Evolutionary conservation across 2,329 filamentous ascomycete genomes (phyloP).

Genomic region (Leptographium galeiforme): DNA sequence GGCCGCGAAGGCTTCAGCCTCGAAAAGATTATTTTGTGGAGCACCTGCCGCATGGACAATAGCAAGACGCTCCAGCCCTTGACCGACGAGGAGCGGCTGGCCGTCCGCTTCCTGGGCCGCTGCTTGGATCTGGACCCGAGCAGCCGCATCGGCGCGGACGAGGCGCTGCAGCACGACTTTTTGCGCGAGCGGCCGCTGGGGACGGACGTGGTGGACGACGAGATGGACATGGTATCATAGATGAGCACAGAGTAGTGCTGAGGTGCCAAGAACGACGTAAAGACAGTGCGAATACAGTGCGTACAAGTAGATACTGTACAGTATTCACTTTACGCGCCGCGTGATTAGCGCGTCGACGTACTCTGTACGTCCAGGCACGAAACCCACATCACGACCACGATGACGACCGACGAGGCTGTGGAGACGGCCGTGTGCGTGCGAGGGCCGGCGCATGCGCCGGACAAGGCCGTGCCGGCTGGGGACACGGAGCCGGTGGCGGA

Average conservation of each 20-base stretch:
- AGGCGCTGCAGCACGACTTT: conserved; percentile 64
- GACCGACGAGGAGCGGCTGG: conserved; percentile 54
- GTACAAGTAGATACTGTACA: not conserved
- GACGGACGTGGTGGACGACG: conserved; percentile 18
- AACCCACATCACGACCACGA: not conserved
- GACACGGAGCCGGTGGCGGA: not conserved
- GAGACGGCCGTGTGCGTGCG: not conserved
- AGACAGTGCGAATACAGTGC: not conserved
- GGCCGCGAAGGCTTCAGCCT: conserved; percentile 73
- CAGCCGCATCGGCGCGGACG: conserved; percentile 59
- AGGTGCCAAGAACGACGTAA: not conserved
- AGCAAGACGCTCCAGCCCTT: conserved; percentile 31
- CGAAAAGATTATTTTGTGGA: conserved; percentile 93
- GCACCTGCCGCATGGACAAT: conserved; percentile 54
- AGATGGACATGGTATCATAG: conserved; percentile 35
- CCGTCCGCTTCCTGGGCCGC: conserved; percentile 55
- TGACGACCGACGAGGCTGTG: not conserved
- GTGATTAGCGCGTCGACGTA: not conserved
- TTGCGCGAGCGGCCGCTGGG: conserved; percentile 25
- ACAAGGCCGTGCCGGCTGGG: too few relatives aligned
- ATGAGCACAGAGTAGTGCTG: too few relatives aligned
- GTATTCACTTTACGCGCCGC: not conserved
- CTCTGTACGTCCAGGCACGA: not conserved
- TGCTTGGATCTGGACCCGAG: conserved; percentile 67
- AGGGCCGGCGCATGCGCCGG: not conserved